These are phyloP conservation scores for Nothophytophthora sp. DNA, from an alignment of 352 stramenopile genomes.

Conservation along the genomic window DNA sequence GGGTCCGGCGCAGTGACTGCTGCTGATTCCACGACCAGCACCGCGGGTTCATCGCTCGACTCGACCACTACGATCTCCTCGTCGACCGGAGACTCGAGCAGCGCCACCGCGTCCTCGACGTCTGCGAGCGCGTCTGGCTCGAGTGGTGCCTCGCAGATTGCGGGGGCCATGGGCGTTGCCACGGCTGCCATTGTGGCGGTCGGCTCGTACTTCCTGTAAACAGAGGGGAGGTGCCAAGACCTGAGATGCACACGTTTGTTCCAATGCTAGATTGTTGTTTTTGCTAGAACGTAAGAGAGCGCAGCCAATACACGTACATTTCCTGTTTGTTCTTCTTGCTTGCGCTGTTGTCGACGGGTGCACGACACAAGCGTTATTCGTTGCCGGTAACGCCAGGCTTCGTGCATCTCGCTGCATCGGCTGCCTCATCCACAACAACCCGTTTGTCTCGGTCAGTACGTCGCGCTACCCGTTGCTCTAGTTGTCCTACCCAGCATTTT, in stretches of 20 bases:
- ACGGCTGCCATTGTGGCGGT: neutral
- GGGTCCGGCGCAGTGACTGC: slow-evolving; percentile 1
- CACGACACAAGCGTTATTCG: no score
- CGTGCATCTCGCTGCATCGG: no score
- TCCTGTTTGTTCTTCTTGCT: no score
- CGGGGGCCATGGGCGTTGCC: neutral
- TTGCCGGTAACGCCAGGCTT: no score
- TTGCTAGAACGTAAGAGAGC: neutral
- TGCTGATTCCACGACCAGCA: slow-evolving; percentile 3
- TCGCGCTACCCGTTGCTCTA: no score
- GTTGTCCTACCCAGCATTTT: no score
- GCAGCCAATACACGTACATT: no score
- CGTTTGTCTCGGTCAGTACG: no score
- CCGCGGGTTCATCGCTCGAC: slow-evolving; percentile 14
- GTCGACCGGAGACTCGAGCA: slow-evolving; percentile 7
- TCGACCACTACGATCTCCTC: slow-evolving; percentile 6
- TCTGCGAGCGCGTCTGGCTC: slow-evolving; percentile 2
- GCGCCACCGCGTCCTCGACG: slow-evolving; percentile 9
- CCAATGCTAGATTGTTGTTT: neutral
- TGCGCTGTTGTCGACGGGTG: no score
- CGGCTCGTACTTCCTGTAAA: slow-evolving; percentile 3
- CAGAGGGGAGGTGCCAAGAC: neutral
- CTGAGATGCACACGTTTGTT: no score
- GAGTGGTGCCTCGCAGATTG: slow-evolving; percentile 8
- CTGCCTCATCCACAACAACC: no score